Conservation (phyloP, 2,329 filamentous ascomycete species). For the Fusarium incarnatum region DNA sequence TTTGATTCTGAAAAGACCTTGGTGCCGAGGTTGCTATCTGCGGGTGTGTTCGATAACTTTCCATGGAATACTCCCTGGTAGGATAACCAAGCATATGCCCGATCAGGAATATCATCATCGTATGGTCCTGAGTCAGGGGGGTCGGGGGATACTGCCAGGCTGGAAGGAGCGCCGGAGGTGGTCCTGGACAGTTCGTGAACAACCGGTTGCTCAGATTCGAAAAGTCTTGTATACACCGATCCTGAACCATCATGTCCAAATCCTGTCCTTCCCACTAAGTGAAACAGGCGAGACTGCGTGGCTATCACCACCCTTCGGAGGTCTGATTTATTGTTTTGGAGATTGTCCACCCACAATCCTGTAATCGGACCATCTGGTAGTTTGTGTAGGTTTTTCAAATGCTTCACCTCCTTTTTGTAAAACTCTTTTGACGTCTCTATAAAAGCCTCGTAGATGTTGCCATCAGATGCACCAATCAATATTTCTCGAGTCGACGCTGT, state of each 20-base stretch:
- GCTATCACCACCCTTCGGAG: conserved; percentile 81
- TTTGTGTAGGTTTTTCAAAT: conserved; percentile 85
- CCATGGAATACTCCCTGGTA: conserved; percentile 90
- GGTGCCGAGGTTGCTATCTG: conserved; percentile 72
- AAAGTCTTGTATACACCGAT: conserved; percentile 87
- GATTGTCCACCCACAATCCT: conserved; percentile 84
- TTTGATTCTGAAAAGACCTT: conserved; percentile 84
- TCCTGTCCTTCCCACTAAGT: conserved; percentile 83
- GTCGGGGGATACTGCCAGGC: conserved; percentile 82
- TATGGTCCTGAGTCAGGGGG: conserved; percentile 64
- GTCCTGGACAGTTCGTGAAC: conserved; percentile 75
- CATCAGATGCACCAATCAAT: conserved; percentile 89
- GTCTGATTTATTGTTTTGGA: conserved; percentile 77
- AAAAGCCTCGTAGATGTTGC: conserved; percentile 93
- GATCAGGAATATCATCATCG: conserved; percentile 73
- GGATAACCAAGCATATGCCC: conserved; percentile 90
- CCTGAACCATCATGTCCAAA: conserved; percentile 82
- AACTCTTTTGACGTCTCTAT: conserved; percentile 96
- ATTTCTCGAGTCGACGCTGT: conserved; percentile 97
- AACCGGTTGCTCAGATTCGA: conserved; percentile 85
- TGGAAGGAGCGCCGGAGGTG: conserved; percentile 68
- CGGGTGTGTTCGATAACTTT: conserved; percentile 73
- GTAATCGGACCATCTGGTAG: conserved; percentile 85
- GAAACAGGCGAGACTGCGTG: conserved; percentile 81
- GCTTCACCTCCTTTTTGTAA: conserved; percentile 94